Conservation (phyloP, 2,329 filamentous ascomycete species). For the Microdochium trichocladiopsis region DNA sequence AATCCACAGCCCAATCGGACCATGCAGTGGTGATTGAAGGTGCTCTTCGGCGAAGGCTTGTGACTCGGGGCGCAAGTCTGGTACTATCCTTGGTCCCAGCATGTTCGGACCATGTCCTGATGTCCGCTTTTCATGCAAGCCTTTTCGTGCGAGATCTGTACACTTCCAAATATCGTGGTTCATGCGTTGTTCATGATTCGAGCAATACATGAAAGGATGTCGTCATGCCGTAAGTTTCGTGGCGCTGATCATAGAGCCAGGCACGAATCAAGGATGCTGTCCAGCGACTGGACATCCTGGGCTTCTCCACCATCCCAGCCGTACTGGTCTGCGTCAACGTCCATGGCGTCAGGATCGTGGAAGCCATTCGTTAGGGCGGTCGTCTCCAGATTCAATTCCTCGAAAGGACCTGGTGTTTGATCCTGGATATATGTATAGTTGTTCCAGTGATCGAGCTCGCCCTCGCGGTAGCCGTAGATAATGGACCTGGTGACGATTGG, state of each 20-base stretch:
- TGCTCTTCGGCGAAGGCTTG: constrained; percentile 6
- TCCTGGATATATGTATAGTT: constrained; percentile 49
- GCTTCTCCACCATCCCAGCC: constrained; percentile 55
- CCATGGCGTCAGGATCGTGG: constrained; percentile 47
- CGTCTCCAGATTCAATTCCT: constrained; percentile 22
- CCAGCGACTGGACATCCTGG: constrained; percentile 43
- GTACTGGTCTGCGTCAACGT: constrained; percentile 39
- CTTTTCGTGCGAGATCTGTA: too few relatives aligned
- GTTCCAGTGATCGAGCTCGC: constrained; percentile 62
- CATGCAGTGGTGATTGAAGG: too few relatives aligned
- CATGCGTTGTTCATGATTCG: too few relatives aligned
- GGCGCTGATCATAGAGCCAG: constrained; percentile 38
- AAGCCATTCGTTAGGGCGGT: constrained; percentile 37
- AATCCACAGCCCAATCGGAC: too few relatives aligned
- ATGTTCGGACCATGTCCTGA: too few relatives aligned
- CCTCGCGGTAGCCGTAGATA: constrained; percentile 64
- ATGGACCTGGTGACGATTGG: constrained; percentile 68
- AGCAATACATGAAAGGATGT: too few relatives aligned
- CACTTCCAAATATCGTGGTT: too few relatives aligned
- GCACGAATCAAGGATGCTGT: constrained; percentile 50
- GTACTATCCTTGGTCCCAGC: too few relatives aligned
- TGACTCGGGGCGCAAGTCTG: too few relatives aligned
- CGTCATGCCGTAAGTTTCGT: too few relatives aligned
- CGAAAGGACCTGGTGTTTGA: constrained; percentile 15
- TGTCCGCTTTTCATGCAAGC: too few relatives aligned